These are phyloP conservation scores for Alternaria brassicae DNA, from an alignment of 2,329 filamentous ascomycete species.

Conservation along the genomic window DNA sequence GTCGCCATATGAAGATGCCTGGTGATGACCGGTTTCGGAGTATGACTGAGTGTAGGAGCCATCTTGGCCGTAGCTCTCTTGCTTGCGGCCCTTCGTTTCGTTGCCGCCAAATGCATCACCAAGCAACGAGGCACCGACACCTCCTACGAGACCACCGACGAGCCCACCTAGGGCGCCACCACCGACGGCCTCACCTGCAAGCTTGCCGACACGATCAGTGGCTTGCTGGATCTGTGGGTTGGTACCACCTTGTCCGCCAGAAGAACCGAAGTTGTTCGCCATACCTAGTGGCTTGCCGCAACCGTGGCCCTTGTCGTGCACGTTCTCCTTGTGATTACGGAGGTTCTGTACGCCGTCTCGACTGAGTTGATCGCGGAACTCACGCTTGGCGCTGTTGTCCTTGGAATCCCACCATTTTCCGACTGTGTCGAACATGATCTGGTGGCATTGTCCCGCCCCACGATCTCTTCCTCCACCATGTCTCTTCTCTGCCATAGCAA, in stretches of 20 bases:
- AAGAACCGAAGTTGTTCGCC: conserved; percentile 63
- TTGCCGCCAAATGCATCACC: conserved; percentile 63
- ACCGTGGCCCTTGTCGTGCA: conserved; percentile 83
- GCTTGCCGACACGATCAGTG: conserved; percentile 55
- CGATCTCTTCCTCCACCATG: conserved; percentile 35
- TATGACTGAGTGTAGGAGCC: conserved; percentile 68
- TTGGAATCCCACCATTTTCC: conserved; percentile 82
- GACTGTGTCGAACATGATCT: conserved; percentile 79
- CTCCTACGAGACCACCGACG: conserved; percentile 70
- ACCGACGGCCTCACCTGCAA: conserved; percentile 66
- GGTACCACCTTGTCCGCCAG: conserved; percentile 56
- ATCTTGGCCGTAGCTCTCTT: conserved; percentile 63
- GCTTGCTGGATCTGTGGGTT: conserved; percentile 42
- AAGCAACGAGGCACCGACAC: conserved; percentile 67
- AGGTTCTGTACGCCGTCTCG: conserved; percentile 78
- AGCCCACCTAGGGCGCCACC: conserved; percentile 73
- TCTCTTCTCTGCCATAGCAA: conserved; percentile 70
- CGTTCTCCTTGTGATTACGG: conserved; percentile 85
- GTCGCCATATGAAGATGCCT: conserved; percentile 41
- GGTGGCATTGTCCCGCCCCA: conserved; percentile 70
- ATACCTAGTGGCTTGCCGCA: conserved; percentile 82
- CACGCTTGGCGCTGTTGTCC: conserved; percentile 66
- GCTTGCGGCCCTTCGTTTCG: conserved; percentile 62
- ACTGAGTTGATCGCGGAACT: conserved; percentile 76
- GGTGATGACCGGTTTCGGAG: conserved; percentile 66